Evolutionary conservation across 2,329 filamentous ascomycete genomes (phyloP).

Genomic region (Verticillium isaacii): DNA sequence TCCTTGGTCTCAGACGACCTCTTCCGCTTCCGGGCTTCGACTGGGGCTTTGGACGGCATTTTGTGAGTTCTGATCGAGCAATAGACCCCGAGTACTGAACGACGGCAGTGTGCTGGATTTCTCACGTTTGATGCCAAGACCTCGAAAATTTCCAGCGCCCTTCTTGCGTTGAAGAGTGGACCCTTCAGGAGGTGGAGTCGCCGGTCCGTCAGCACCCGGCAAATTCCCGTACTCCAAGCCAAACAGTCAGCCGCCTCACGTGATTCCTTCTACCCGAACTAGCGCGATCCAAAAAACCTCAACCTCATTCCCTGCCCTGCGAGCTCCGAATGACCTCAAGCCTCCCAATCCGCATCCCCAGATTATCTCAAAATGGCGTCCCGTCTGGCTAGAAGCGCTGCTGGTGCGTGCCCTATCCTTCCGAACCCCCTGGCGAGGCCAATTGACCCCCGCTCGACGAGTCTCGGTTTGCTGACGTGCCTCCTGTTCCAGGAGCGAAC

Average conservation of each 20-base stretch:
- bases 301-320: constrained; percentile 30
- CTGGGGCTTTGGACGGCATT: constrained; percentile 19
- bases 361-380: constrained; percentile 85
- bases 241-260: constrained; percentile 23
- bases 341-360: constrained; percentile 46
- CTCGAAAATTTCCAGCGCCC: constrained; percentile 3
- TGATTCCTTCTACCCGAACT: constrained; percentile 32
- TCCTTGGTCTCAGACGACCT: constrained; percentile 33
- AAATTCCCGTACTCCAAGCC: constrained; percentile 21
- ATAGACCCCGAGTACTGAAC: neutral
- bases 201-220: constrained; percentile 6
- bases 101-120: neutral
- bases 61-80: neutral
- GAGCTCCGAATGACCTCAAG: constrained; percentile 40
- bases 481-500: constrained; percentile 64
- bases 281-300: constrained; percentile 44
- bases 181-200: neutral
- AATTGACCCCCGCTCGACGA: constrained; percentile 28
- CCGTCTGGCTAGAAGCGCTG: constrained; percentile 90
- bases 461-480: neutral
- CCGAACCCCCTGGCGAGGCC: constrained; percentile 17
- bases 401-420: constrained; percentile 62
- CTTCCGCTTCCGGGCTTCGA: constrained; percentile 47
- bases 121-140: constrained; percentile 1
- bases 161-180: neutral